phyloP scores from a whole-genome alignment of 164 flowering plant species.

The Tetracentron sinense region DNA sequence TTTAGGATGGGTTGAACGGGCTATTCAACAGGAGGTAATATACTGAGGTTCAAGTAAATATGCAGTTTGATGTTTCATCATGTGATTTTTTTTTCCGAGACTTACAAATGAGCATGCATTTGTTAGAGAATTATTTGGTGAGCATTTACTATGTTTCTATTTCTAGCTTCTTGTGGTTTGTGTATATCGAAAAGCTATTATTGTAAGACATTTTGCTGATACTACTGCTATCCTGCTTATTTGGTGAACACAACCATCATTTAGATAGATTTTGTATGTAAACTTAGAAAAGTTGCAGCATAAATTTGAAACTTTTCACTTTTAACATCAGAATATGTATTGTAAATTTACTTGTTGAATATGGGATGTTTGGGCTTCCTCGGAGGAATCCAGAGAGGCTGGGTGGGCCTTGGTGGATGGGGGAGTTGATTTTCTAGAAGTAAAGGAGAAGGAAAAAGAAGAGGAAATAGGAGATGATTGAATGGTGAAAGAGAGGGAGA shows the following conservation, averaged over 20 bases:
- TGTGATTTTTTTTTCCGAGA: not conserved
- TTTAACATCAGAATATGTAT: not conserved
- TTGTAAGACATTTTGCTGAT: not conserved
- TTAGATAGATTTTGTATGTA: not conserved
- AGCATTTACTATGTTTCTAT: not conserved
- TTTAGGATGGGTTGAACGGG: constrained; percentile 83
- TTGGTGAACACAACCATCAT: not conserved
- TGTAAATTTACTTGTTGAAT: not conserved
- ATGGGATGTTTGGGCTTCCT: not conserved
- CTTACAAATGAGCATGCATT: not conserved
- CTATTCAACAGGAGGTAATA: constrained; percentile 86
- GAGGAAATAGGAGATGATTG: not conserved
- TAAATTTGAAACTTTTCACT: not conserved
- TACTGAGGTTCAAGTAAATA: not conserved
- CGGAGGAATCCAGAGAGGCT: not conserved
- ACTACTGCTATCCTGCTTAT: not conserved
- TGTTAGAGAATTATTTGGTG: not conserved
- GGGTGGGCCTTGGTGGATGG: not conserved
- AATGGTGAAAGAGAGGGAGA: not conserved
- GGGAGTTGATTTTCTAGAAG: not conserved
- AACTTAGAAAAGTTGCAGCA: not conserved
- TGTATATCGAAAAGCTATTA: not conserved
- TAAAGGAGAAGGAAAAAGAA: not conserved
- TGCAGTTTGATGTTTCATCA: too few relatives aligned
- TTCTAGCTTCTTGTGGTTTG: not conserved